Evolutionary conservation across 108 stramenopile genomes (phyloP), one percentile per base, ranked within the genome.

Genomic region (Stephanodiscus triporus): DNA sequence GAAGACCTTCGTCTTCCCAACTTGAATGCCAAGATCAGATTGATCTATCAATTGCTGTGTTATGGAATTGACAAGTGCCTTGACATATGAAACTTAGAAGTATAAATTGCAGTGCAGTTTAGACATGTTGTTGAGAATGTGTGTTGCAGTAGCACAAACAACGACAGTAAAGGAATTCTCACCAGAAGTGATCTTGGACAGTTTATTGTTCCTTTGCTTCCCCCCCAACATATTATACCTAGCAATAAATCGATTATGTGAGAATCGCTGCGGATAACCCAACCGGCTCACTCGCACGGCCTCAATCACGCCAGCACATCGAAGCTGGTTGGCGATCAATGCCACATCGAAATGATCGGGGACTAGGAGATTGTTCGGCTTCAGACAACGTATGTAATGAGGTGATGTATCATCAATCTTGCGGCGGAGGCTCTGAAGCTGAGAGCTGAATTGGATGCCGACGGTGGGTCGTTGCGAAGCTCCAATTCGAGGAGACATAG

Each of bases 251-350:
- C 90, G 80, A 20, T 90, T 88, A 53, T 94, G 93, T 19, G 91
- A 85, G 65, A 91, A 91, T 27, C 98, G 95, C 9, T 96, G 96
- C 13, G 98, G 97, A 73, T 96, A 99, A 11, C 97, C 98, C 17
- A 94, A 92, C 30, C 97, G 88, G 55, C 93, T 95, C n/a, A 98
- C 97, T 2, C 97, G 85, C 19, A 99, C 98, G 38, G 98, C 97
- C 74, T 98, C 97, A 32, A 99, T 72, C 0, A 99, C 97, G 68
- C 98, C 97, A 65, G 95, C 95, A 70, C 94, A 98, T 42, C 95
- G 87, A 9, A 97, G 80, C 77, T 97, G 96, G 61, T 95, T 95
- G 8, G 92, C 90, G 81, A 94, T 83, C 65, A 90, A 91, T 64
- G 87, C 89, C 5, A 92, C 93, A 70, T 97, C 93, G 60, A 96